A percentile compares a stretch with the other conserved stretches of the same genome.
phyloP scores from a whole-genome alignment of 2,329 filamentous ascomycete species.

The Amesomyces nigricolor region DNA sequence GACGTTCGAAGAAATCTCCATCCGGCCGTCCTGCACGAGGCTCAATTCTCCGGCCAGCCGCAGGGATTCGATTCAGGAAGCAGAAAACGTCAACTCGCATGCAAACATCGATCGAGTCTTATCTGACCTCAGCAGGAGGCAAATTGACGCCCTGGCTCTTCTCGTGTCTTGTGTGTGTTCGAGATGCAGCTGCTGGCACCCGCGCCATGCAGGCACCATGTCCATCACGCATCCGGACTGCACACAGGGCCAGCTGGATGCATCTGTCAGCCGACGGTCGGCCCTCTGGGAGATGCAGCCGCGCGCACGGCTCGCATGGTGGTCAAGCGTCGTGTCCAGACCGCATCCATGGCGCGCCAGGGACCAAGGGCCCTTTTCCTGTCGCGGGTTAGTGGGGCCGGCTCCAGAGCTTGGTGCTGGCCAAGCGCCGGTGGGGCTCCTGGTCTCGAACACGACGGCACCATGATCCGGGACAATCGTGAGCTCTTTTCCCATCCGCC shows the following conservation, averaged over 20 bases:
- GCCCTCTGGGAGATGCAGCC: background rate
- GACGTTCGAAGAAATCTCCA: background rate
- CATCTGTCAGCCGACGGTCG: too few species aligned
- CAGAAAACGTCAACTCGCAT: background rate
- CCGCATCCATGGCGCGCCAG: background rate
- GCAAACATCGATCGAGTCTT: background rate
- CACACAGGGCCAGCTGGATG: background rate
- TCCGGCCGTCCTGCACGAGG: background rate
- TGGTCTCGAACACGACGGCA: slow-evolving; percentile 19
- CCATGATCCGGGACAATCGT: slow-evolving; percentile 9
- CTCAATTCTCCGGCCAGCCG: too few species aligned
- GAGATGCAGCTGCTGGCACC: slow-evolving; percentile 6
- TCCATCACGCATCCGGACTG: background rate
- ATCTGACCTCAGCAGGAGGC: background rate
- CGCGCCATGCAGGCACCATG: slow-evolving; percentile 22
- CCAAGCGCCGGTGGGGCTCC: slow-evolving; percentile 12
- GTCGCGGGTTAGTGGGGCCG: slow-evolving; percentile 16
- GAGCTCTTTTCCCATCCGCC: slow-evolving; percentile 13
- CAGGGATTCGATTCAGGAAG: background rate
- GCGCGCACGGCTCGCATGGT: background rate
- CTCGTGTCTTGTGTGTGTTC: slow-evolving; percentile 17
- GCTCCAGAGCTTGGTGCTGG: slow-evolving; percentile 15
- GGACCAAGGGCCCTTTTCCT: slow-evolving; percentile 9
- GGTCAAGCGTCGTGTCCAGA: background rate
- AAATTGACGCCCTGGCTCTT: too few species aligned